Evolutionary conservation across 495 filamentous ascomycete species (phyloP).

Genomic region (Monascus purpureus): DNA sequence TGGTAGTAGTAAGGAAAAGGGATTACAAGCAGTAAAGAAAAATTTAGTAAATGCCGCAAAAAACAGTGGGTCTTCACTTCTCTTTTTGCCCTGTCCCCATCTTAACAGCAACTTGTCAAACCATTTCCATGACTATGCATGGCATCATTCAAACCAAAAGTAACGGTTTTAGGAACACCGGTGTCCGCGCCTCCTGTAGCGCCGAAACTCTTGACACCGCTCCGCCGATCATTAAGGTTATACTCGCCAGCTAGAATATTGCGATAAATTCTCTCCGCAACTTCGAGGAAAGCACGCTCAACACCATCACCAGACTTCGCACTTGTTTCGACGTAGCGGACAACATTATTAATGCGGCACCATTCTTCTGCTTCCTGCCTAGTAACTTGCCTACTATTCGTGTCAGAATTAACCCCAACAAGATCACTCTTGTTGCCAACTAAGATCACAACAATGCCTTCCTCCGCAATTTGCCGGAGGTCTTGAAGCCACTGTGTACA

Average conservation of each 20-base stretch:
- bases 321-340: slow-evolving; percentile 88
- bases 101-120: slow-evolving; percentile 37
- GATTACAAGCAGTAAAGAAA: no score
- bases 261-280: slow-evolving; percentile 84
- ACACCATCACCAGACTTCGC: slow-evolving; percentile 91
- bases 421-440: slow-evolving; percentile 94
- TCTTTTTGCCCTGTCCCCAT: not conserved
- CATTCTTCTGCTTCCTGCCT: slow-evolving; percentile 71
- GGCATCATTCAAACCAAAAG: slow-evolving; percentile 42
- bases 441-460: slow-evolving; percentile 81
- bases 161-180: slow-evolving; percentile 36
- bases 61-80: no score
- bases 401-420: slow-evolving; percentile 29
- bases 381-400: slow-evolving; percentile 65
- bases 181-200: slow-evolving; percentile 31
- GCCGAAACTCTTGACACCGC: slow-evolving; percentile 74
- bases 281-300: slow-evolving; percentile 81
- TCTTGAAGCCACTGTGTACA: slow-evolving; percentile 87
- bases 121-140: slow-evolving; percentile 32
- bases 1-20: no score
- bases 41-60: no score
- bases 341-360: slow-evolving; percentile 67
- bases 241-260: slow-evolving; percentile 91
- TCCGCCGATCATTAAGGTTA: slow-evolving; percentile 84
- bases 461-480: slow-evolving; percentile 81